Evolutionary conservation across 1,139 yeast species (phyloP).

Genomic region (Blastobotrys persicus): DNA sequence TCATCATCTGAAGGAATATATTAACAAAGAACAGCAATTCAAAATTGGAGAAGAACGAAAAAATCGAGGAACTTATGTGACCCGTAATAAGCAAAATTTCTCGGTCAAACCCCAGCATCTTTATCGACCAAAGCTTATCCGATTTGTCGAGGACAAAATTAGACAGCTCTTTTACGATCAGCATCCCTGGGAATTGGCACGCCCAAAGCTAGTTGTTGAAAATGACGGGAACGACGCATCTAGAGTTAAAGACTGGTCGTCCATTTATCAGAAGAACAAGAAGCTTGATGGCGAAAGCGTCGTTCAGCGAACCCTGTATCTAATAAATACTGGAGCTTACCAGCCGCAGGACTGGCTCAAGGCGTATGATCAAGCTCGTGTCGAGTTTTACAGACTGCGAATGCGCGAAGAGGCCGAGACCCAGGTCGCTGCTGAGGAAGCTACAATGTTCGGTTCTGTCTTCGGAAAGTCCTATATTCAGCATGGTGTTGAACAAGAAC

Average conservation of each 20-base stretch:
- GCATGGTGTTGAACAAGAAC: constrained; percentile 70
- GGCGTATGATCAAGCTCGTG: constrained; percentile 84
- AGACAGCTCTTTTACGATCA: constrained; percentile 81
- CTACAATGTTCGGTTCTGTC: constrained; percentile 78
- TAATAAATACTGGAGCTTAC: constrained; percentile 46
- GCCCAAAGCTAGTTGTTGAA: constrained; percentile 86
- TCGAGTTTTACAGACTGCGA: constrained; percentile 82
- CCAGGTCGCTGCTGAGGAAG: constrained; percentile 78
- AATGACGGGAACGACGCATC: constrained; percentile 56
- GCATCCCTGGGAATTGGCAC: constrained; percentile 97
- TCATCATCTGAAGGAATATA: constrained; percentile 43
- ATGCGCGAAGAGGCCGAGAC: constrained; percentile 79
- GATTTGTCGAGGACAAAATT: constrained; percentile 76
- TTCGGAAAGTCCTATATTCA: constrained; percentile 61
- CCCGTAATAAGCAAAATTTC: constrained; percentile 42
- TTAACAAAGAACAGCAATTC: constrained; percentile 23
- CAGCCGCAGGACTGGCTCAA: constrained; percentile 46
- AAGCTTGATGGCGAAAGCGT: constrained; percentile 91
- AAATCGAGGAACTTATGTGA: constrained; percentile 44
- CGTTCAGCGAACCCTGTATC: constrained; percentile 82
- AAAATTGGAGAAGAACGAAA: constrained; percentile 18
- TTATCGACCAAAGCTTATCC: constrained; percentile 60
- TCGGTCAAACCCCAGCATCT: constrained; percentile 39
- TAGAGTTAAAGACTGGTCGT: constrained; percentile 65
- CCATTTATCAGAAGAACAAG: constrained; percentile 65